phyloP scores from a whole-genome alignment of 2,329 filamentous ascomycete species.

The Penicillium sumatraense region DNA sequence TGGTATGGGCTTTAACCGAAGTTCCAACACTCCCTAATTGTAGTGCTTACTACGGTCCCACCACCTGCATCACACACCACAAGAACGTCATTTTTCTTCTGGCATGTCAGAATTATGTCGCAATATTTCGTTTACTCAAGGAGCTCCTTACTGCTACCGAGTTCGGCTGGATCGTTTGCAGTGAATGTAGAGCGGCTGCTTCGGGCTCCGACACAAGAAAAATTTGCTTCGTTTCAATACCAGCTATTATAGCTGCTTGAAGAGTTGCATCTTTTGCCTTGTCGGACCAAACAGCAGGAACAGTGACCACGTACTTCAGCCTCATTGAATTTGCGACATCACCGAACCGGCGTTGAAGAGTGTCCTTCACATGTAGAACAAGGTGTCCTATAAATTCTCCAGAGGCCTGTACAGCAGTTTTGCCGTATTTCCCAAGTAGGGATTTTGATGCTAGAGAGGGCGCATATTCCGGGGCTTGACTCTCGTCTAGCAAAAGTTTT shows the following conservation, averaged over 20 bases:
- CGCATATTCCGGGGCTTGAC: neutral
- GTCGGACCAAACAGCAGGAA: slow-evolving; percentile 37
- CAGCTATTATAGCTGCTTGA: slow-evolving; percentile 19
- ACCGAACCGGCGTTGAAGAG: slow-evolving; percentile 4
- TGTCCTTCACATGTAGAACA: neutral
- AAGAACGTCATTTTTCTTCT: too few species aligned
- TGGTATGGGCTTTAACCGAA: slow-evolving; percentile 19
- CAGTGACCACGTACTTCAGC: slow-evolving; percentile 32
- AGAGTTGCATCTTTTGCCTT: slow-evolving; percentile 24
- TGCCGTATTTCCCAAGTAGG: neutral
- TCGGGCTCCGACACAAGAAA: slow-evolving; percentile 29
- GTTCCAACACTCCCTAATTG: slow-evolving; percentile 32
- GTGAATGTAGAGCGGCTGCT: slow-evolving; percentile 26
- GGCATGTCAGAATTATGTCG: too few species aligned
- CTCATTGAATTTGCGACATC: slow-evolving; percentile 9
- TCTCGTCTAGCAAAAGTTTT: slow-evolving; percentile 15
- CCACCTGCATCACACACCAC: slow-evolving; percentile 34
- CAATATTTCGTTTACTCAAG: too few species aligned
- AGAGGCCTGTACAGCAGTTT: neutral
- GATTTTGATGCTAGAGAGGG: neutral
- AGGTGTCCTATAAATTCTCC: slow-evolving; percentile 1
- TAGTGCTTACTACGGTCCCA: slow-evolving; percentile 28
- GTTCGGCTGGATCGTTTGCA: neutral
- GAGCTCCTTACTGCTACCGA: too few species aligned
- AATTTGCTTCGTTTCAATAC: slow-evolving; percentile 5